Base-by-base conservation (phyloP, 495 filamentous ascomycete genomes). In the Penicillium antarcticum region DNA sequence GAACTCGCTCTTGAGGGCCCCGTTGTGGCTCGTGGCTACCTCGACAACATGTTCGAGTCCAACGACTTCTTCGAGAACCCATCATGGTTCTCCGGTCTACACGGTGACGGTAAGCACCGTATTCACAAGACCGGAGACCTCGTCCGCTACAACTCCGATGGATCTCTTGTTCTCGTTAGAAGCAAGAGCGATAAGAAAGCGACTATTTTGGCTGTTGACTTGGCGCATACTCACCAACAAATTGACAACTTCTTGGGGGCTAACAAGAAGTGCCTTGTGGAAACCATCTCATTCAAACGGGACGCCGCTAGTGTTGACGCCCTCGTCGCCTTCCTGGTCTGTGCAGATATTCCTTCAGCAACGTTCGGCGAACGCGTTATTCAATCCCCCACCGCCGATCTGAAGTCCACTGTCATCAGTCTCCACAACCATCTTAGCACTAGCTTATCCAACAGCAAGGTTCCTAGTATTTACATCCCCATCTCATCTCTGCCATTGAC, bases 1-100 rank as follows among this genome's bases (percentile, higher is more conserved):
- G 85, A 88, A 58, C 57, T 87, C 16, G 56, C 80, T 3, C 69
- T 88, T n/a, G 82, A 86, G 67, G 83, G 84, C 0, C 78, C 82
- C 0, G 65, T 77, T 18, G 61, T 86, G 10, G 75, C 70, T 6
- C 57, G 66, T 0, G 73, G 73, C 0, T 86, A 86, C 50, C 61
- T 85, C 8, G 66, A 77, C 10, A 35, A 67, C 14, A 62, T 66
- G 4, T 67, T 65, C 11, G 65, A 72, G 0, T 58, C 53, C 12
- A 42, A 62, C 3, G 65, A 60, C 1, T 84, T 83, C 46, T 77
- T 86, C 37, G 58, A 73, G 19, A 58, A 74, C 19, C 79, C 79
- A 0, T 41, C 51, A n/a, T 86, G 79, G 76, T 61, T 77, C 2
- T 32, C 37, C 13, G 12, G 10, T 14, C 12, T 29, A 53, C 12